A percentile compares a stretch with the other conserved stretches of the same genome.
Evolutionary conservation across 2,329 filamentous ascomycete genomes (phyloP).

Genomic region (Botrytis hyacinthi): DNA sequence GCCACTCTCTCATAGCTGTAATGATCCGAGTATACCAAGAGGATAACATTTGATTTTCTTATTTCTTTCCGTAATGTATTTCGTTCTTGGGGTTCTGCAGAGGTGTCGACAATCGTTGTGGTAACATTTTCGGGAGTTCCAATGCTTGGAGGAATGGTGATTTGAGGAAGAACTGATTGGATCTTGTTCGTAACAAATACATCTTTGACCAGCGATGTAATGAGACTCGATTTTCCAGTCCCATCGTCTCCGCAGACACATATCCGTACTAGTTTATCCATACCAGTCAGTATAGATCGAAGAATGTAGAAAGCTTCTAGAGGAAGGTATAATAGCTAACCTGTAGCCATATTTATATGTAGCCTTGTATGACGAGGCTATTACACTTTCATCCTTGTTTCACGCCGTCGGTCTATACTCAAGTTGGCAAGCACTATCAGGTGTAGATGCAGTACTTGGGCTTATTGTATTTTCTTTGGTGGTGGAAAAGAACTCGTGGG

Average conservation of each 20-base stretch:
- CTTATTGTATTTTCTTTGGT: not conserved
- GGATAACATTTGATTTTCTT: constrained; percentile 92
- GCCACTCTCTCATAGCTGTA: constrained; percentile 98
- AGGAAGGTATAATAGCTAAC: constrained; percentile 23
- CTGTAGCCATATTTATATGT: constrained; percentile 35
- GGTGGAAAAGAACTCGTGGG: not conserved
- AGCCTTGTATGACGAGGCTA: constrained; percentile 34
- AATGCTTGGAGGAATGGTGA: constrained; percentile 89
- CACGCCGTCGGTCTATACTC: not conserved
- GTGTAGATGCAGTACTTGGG: no score
- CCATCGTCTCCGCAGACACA: constrained; percentile 96
- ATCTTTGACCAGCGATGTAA: constrained; percentile 94
- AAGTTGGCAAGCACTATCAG: not conserved
- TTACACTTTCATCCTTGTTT: constrained; percentile 26
- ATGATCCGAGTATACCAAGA: constrained; percentile 95
- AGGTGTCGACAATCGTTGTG: constrained; percentile 96
- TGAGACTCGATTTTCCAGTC: constrained; percentile 90
- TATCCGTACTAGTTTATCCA: constrained; percentile 66
- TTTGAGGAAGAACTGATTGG: constrained; percentile 87
- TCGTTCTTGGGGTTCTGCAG: constrained; percentile 88
- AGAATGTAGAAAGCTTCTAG: constrained; percentile 5
- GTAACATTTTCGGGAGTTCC: constrained; percentile 95
- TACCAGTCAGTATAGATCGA: constrained; percentile 17
- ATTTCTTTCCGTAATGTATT: constrained; percentile 90
- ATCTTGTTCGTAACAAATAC: constrained; percentile 96